Evolutionary conservation across 1,284 basidiomycete genomes (phyloP), one percentile per base, ranked within the genome.

Genomic region (Inonotus obliquus): DNA sequence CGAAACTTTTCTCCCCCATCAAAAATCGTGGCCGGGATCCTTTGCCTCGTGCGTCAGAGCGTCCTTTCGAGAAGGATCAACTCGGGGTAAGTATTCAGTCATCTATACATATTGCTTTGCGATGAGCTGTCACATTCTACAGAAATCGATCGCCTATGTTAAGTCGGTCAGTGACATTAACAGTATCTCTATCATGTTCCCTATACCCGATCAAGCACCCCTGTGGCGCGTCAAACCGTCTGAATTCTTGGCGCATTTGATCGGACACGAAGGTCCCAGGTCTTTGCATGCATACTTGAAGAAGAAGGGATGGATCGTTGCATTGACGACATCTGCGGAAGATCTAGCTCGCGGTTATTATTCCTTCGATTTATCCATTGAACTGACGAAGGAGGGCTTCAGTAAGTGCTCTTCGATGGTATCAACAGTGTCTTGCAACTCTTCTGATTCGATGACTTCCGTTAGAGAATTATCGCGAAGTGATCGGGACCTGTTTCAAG

Each of bases 201-300:
- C 93, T n/a, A 77, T 96, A 64, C 89, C 89, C 25, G 94, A 94
- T 72, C 89, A 96, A 70, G 78, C 84, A 4, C 85, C 89, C 0
- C 77, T 86, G 51, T 97, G 91, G 85, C 81, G 84, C 38, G 79
- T 88, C 70, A 95, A 94, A 77, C 96, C 97, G 1, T 85, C 81
- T 2, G 77, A 85, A 65, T 91, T 96, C 72, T 71, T 99, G 19
- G 82, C 86, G 2, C 94, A 98, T 73, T 89, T 98, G 70, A 76
- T 98, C 54, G 97, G 97, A 0, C 96, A 99, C 73, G 97, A 99
- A 77, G 97, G 97, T 2, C 86, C 90, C 39, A 97, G 97, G 1
- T 98, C 94, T 0, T 77, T 99, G 45, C 82, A 96, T 67, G 94
- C 94, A 1, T 94, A 95, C 73, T 80, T 99, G 65, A 99, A 98